Conservation (phyloP, 2,329 filamentous ascomycete genomes). For the Trichoderma hamatum region DNA sequence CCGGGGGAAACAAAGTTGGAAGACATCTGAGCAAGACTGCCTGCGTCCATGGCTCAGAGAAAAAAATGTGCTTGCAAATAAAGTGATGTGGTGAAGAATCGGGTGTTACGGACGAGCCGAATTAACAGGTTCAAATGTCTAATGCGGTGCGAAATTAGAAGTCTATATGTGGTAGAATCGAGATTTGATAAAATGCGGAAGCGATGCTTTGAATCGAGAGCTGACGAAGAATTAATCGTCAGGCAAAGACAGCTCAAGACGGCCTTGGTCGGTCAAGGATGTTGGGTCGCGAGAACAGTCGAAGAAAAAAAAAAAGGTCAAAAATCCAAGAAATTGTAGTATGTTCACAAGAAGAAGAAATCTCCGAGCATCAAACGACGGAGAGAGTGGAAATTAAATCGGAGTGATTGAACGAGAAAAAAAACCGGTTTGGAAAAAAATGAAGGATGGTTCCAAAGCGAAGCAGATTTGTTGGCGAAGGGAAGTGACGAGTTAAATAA, state of each 20-base stretch:
- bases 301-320: slow-evolving; percentile 24
- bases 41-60: slow-evolving; percentile 78
- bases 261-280: not conserved
- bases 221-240: not conserved
- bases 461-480: slow-evolving; percentile 7
- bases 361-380: slow-evolving; percentile 11
- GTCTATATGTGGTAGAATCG: slow-evolving; percentile 23
- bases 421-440: not conserved
- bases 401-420: slow-evolving; percentile 15
- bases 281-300: slow-evolving; percentile 19
- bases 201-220: slow-evolving; percentile 12
- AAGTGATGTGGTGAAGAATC: slow-evolving; percentile 14
- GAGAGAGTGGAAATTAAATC: slow-evolving; percentile 18
- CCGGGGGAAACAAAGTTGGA: slow-evolving; percentile 77
- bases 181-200: slow-evolving; percentile 25
- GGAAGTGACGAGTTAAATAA: slow-evolving; percentile 21
- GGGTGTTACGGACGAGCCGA: slow-evolving; percentile 18
- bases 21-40: slow-evolving; percentile 99
- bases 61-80: slow-evolving; percentile 23
- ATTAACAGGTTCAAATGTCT: slow-evolving; percentile 6
- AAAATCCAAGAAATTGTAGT: slow-evolving; percentile 30
- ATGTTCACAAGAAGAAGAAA: slow-evolving; percentile 28
- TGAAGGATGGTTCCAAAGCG: not conserved
- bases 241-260: not conserved
- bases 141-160: slow-evolving; percentile 21